phyloP scores from a whole-genome alignment of 2,329 filamentous ascomycete species.

The Fusarium tanahbumbuense region DNA sequence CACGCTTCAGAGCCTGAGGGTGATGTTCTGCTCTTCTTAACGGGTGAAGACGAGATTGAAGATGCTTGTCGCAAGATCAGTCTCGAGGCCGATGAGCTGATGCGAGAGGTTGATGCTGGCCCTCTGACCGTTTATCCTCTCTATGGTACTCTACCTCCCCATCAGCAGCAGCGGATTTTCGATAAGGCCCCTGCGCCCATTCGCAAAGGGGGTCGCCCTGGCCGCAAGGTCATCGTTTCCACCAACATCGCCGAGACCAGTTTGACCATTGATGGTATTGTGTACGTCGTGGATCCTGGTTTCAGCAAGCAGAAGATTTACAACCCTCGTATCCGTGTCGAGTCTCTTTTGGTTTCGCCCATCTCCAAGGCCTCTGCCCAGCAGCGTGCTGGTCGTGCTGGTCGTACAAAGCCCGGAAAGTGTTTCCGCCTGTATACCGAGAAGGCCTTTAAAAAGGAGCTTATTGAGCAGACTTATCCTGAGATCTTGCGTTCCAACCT shows the following conservation, averaged over 20 bases:
- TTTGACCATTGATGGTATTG: constrained; percentile 97
- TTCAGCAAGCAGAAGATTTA: constrained; percentile 99
- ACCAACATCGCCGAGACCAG: constrained; percentile 99
- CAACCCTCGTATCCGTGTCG: constrained; percentile 95
- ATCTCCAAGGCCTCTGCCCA: constrained; percentile 98
- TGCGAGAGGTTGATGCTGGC: constrained; percentile 89
- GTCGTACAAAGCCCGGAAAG: constrained; percentile 97
- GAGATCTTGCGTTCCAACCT: constrained; percentile 96
- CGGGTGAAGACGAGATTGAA: constrained; percentile 98
- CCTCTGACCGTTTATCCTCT: constrained; percentile 92
- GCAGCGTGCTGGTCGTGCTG: constrained; percentile 97
- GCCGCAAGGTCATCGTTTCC: constrained; percentile 92
- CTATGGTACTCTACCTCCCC: constrained; percentile 91
- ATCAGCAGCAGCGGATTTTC: constrained; percentile 95
- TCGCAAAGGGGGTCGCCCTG: constrained; percentile 81
- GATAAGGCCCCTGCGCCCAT: constrained; percentile 82
- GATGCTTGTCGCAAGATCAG: constrained; percentile 93
- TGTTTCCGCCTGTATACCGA: constrained; percentile 98
- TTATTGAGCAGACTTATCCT: constrained; percentile 96
- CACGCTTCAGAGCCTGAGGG: constrained; percentile 93
- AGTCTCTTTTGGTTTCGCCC: constrained; percentile 95
- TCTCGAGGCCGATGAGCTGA: constrained; percentile 91
- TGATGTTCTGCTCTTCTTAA: constrained; percentile 93
- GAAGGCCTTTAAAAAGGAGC: constrained; percentile 93
- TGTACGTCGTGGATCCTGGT: constrained; percentile 98